phyloP scores from a whole-genome alignment of 345 rosid species.

The Eucalyptus polyanthemos region DNA sequence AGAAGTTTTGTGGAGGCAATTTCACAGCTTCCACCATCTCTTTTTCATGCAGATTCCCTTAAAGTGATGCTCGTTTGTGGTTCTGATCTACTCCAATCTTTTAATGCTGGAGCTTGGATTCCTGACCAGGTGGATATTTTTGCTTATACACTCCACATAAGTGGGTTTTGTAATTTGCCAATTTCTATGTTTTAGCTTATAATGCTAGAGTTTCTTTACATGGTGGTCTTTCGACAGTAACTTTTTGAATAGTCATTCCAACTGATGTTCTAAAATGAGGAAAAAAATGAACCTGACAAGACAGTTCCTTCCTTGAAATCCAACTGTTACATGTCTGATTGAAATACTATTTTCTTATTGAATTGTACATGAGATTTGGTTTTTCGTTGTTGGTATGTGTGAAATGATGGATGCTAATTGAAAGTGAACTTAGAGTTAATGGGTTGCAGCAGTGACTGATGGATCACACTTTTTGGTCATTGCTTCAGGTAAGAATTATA shows the following conservation, averaged over 20 bases:
- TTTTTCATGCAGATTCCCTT: slow-evolving; percentile 36
- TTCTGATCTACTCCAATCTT: slow-evolving; percentile 82
- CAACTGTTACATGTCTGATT: neutral
- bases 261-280: neutral
- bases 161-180: neutral
- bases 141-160: neutral
- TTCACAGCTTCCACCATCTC: neutral
- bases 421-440: neutral
- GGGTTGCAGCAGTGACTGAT: neutral
- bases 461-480: neutral
- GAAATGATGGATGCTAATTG: neutral
- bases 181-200: neutral
- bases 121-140: slow-evolving; percentile 57
- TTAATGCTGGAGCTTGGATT: slow-evolving; percentile 72
- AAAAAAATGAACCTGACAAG: neutral
- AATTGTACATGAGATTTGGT: neutral
- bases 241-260: neutral
- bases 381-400: neutral
- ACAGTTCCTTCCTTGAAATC: neutral
- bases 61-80: slow-evolving; percentile 86
- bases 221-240: neutral
- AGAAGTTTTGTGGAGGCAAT: neutral
- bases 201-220: neutral
- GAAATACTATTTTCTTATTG: neutral
- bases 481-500: slow-evolving; percentile 40